A percentile compares a stretch with the other conserved stretches of the same genome.
Evolutionary conservation across 805 yeast species (phyloP).

Genomic region (Babjeviella inositovora): DNA sequence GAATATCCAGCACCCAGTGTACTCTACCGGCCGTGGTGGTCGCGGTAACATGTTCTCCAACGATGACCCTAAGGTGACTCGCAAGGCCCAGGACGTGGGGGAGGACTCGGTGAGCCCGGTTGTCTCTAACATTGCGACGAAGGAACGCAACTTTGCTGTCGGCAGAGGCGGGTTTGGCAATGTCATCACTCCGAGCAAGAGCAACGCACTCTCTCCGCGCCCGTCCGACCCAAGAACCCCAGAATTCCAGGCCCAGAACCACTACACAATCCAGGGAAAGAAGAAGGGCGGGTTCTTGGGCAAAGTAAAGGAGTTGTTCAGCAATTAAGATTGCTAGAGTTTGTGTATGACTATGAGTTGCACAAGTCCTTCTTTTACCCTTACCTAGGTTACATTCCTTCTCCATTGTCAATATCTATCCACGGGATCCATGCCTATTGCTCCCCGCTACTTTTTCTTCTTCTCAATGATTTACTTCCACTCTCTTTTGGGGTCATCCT

Average conservation of each 20-base stretch:
- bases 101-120: conserved; percentile 23
- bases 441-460: too few species aligned
- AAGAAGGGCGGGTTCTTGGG: conserved; percentile 20
- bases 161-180: conserved; percentile 61
- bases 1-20: conserved; percentile 31
- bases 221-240: conserved; percentile 5
- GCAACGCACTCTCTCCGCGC: conserved; percentile 8
- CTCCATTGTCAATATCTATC: too few species aligned
- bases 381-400: too few species aligned
- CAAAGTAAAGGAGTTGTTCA: conserved; percentile 28
- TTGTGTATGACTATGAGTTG: too few species aligned
- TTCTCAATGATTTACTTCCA: too few species aligned
- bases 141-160: conserved; percentile 13
- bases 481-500: too few species aligned
- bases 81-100: conserved; percentile 57
- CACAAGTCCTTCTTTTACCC: too few species aligned
- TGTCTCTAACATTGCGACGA: conserved; percentile 23
- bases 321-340: too few species aligned
- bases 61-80: conserved; percentile 36
- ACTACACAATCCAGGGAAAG: conserved; percentile 9
- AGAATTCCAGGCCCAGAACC: conserved; percentile 16
- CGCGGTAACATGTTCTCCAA: conserved; percentile 61
- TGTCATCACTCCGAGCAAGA: conserved; percentile 19
- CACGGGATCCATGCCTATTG: too few species aligned
- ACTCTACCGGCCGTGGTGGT: conserved; percentile 69